Evolutionary conservation across 1,139 yeast genomes (phyloP).

Genomic region (Kodamaea ohmeri): DNA sequence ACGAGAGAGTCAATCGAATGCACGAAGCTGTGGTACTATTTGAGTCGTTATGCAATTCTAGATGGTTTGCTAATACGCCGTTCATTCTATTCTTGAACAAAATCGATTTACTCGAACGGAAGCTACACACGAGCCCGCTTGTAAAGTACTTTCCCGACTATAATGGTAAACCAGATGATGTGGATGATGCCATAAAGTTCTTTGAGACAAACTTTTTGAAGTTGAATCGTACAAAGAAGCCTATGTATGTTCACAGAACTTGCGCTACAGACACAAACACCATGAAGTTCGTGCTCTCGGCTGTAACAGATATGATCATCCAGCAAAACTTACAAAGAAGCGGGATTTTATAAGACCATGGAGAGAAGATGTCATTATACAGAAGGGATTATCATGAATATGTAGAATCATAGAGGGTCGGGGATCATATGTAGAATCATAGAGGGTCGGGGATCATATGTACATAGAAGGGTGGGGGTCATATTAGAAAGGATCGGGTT

Average conservation of each 20-base stretch:
- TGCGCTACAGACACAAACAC: conserved; percentile 92
- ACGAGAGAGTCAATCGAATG: conserved; percentile 84
- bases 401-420: no score
- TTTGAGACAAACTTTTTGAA: conserved; percentile 65
- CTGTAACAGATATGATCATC: conserved; percentile 88
- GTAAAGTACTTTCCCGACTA: conserved; percentile 72
- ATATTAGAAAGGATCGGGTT: no score
- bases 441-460: no score
- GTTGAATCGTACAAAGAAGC: conserved; percentile 64
- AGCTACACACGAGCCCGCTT: conserved; percentile 63
- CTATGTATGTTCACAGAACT: conserved; percentile 85
- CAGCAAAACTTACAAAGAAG: conserved; percentile 80
- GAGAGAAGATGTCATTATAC: neutral
- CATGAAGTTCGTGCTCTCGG: conserved; percentile 86
- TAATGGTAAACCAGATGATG: conserved; percentile 57
- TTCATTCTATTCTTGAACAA: conserved; percentile 87
- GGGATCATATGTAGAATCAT: no score
- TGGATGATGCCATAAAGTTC: conserved; percentile 62
- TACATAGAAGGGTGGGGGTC: no score
- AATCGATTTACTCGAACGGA: conserved; percentile 74
- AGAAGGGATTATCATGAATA: neutral
- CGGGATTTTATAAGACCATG: conserved; percentile 57
- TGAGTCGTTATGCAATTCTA: conserved; percentile 80
- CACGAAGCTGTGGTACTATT: conserved; percentile 84
- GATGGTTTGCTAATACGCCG: conserved; percentile 83